phyloP scores from a whole-genome alignment of 371 early-diverging fungal species.

The Saksenaea vasiformis region DNA sequence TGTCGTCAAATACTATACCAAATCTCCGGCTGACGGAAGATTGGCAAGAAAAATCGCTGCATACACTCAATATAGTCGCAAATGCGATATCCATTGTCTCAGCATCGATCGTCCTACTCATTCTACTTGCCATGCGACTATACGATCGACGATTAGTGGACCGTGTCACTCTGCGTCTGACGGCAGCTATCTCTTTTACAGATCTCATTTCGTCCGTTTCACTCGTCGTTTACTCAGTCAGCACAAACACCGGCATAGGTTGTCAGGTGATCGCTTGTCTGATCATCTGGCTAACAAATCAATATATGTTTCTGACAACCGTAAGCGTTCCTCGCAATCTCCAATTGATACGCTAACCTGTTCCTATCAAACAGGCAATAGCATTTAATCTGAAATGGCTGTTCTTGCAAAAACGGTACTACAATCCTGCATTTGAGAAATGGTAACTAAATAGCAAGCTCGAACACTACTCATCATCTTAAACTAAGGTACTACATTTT shows the following conservation, averaged over 20 bases:
- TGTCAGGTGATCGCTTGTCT: slow-evolving; percentile 18
- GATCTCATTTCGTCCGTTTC: slow-evolving; percentile 17
- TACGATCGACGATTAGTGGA: slow-evolving; percentile 26
- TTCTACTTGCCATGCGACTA: slow-evolving; percentile 19
- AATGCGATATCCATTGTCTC: slow-evolving; percentile 20
- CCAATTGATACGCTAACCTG: not conserved
- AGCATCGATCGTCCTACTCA: slow-evolving; percentile 14
- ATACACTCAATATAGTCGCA: slow-evolving; percentile 15
- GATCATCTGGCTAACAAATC: slow-evolving; percentile 26
- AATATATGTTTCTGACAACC: slow-evolving; percentile 22
- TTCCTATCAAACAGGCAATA: slow-evolving; percentile 13
- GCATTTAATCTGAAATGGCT: slow-evolving; percentile 32
- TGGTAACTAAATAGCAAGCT: slow-evolving; percentile 11
- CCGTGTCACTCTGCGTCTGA: slow-evolving; percentile 25
- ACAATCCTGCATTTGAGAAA: slow-evolving; percentile 27
- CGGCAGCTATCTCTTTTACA: slow-evolving; percentile 22
- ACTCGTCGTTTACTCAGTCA: slow-evolving; percentile 13
- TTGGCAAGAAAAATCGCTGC: slow-evolving; percentile 10
- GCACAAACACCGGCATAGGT: not conserved
- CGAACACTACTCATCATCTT: not conserved
- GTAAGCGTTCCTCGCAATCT: not conserved
- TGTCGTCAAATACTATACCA: slow-evolving; percentile 5
- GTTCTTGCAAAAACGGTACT: slow-evolving; percentile 20
- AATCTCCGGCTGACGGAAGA: slow-evolving; percentile 10
- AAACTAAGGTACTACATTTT: slow-evolving; percentile 22